These are phyloP conservation scores for Picochlorum sp. DNA, from an alignment of 139 green algal genomes.

Conservation along the genomic window DNA sequence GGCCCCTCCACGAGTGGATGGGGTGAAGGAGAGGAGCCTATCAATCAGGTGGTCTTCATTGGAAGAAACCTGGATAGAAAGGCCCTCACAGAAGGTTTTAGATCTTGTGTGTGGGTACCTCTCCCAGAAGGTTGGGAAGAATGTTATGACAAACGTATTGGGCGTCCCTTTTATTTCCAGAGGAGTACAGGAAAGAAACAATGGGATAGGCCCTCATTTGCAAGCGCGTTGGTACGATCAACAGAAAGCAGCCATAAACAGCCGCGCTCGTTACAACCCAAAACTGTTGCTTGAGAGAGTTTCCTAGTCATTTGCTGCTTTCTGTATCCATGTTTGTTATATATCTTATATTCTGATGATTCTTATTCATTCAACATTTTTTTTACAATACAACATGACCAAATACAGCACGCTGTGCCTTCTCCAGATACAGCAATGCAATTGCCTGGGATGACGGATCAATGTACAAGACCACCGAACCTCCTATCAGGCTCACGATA, in stretches of 20 bases:
- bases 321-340: too few species aligned
- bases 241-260: conserved; percentile 37
- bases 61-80: conserved; percentile 48
- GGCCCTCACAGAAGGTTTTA: conserved; percentile 49
- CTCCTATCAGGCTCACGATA: conserved; percentile 24
- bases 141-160: conserved; percentile 41
- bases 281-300: not conserved
- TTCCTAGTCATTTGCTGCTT: too few species aligned
- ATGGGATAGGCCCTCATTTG: conserved; percentile 26
- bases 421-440: not conserved
- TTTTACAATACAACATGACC: too few species aligned
- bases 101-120: conserved; percentile 63
- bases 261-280: conserved; percentile 24
- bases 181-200: conserved; percentile 16
- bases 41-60: conserved; percentile 83
- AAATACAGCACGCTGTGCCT: too few species aligned
- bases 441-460: conserved; percentile 17
- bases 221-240: conserved; percentile 30
- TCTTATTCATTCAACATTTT: too few species aligned
- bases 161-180: conserved; percentile 28
- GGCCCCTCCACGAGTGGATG: conserved; percentile 50
- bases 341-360: too few species aligned
- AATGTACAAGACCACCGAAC: conserved; percentile 25
- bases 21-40: conserved; percentile 42
- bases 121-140: conserved; percentile 71